Evolutionary conservation across 306 rosid species (phyloP), one percentile per base, ranked within the genome.

Genomic region (Quercus alba): DNA sequence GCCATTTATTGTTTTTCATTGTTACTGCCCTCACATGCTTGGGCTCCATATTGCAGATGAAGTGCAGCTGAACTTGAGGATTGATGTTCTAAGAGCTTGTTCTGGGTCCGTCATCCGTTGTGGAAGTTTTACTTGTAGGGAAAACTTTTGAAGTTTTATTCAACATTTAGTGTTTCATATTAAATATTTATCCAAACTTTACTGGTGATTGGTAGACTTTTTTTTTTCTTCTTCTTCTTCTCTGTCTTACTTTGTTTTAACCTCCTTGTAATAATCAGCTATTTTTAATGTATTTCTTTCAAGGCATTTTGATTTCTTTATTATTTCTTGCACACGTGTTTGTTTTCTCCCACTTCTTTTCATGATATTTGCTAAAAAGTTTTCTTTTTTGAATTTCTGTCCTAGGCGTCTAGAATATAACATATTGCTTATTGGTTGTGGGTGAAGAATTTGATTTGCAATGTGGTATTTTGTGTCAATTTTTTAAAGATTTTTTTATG

Each of bases 11-110:
- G 18, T 35, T 75, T 76, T 75, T 56, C n/a, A 28, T 55, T 20
- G 52, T 30, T 83, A 13, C 59, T 75, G 58, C 58, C 51, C 30
- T 83, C 38, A 83, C 77, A 79, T 83, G 8, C 56, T 70, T 67
- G 72, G 72, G 74, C 63, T 83, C 49, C 74, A 76, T 75, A 66
- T 80, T 76, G 87, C 87, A 80, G 87, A 84, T 78, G 81, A 70
- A 80, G 81, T 80, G 81, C 72, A 30, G 84, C 81, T 64, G 79
- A 84, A 38, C 73, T 76, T 80, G 75, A 66, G 72, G 79, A 70
- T 64, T 63, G 84, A 70, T 84, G 84, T 75, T 75, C 77, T 51
- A 57, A 64, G 64, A 75, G 83, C 72, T 62, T 77, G 75, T 72
- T 72, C 52, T 72, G 51, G 85, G 64, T 73, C 62, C 59, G 17